Percentiles rank a stretch among this genome's conserved stretches.
phyloP scores from a whole-genome alignment of 1,284 basidiomycete species.

The Ceratobasidium sp. region DNA sequence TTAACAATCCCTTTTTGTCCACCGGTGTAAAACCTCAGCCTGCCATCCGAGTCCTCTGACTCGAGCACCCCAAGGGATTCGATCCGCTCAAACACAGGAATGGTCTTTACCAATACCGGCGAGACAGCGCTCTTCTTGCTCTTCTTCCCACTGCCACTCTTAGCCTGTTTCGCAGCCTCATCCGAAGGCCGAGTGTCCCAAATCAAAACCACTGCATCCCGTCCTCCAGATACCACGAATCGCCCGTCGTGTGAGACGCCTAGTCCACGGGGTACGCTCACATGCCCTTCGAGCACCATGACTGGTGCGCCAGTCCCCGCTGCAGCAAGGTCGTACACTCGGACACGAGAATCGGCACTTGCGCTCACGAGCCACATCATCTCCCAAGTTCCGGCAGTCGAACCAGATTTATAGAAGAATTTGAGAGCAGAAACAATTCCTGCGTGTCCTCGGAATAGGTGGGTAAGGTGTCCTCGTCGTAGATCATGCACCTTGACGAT shows the following conservation, averaged over 20 bases:
- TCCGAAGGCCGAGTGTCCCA: conserved; percentile 70
- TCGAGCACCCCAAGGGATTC: conserved; percentile 81
- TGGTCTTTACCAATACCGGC: conserved; percentile 77
- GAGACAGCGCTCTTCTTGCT: conserved; percentile 55
- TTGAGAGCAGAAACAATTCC: conserved; percentile 90
- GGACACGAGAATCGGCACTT: conserved; percentile 85
- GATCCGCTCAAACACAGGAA: conserved; percentile 85
- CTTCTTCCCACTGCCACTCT: conserved; percentile 55
- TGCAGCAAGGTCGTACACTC: conserved; percentile 86
- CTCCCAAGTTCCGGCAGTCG: conserved; percentile 36
- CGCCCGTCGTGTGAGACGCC: conserved; percentile 84
- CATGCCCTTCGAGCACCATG: conserved; percentile 86
- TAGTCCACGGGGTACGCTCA: conserved; percentile 87
- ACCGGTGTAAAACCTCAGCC: conserved; percentile 79
- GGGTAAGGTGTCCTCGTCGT: conserved; percentile 85
- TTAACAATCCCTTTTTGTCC: conserved; percentile 85
- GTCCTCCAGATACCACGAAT: conserved; percentile 86
- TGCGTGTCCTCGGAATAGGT: conserved; percentile 95
- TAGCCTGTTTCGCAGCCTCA: conserved; percentile 42
- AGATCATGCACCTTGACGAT: conserved; percentile 98
- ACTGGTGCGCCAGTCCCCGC: conserved; percentile 66
- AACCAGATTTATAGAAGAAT: conserved; percentile 69
- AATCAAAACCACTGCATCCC: conserved; percentile 88
- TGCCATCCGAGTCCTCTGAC: conserved; percentile 54
- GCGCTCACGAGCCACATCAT: conserved; percentile 72